Percentiles rank a stretch among this genome's conserved stretches.
phyloP scores from a whole-genome alignment of 352 stramenopile genomes.

The Phytophthora sansomeana region DNA sequence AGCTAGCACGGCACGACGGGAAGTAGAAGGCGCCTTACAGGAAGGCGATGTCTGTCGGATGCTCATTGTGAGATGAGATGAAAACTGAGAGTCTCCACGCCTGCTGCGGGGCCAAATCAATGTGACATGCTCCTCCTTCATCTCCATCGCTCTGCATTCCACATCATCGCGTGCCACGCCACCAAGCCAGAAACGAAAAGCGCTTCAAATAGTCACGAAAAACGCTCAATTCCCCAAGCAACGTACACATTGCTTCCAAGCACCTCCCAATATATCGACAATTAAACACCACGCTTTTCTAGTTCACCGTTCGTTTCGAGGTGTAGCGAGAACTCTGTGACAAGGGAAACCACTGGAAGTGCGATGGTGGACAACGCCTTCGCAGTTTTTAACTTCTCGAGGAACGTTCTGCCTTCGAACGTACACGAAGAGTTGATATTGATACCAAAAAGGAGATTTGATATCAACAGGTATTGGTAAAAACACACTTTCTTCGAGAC shows the following conservation, averaged over 20 bases:
- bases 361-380: constrained; percentile 14
- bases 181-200: constrained; percentile 22
- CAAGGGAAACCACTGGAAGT: constrained; percentile 6
- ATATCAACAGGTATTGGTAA: too few species aligned
- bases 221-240: constrained; percentile 6
- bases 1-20: constrained; percentile 22
- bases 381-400: constrained; percentile 2
- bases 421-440: neutral
- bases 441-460: too few species aligned
- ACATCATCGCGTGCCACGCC: constrained; percentile 22
- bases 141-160: neutral
- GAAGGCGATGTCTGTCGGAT: constrained; percentile 13
- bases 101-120: neutral
- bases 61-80: constrained; percentile 40
- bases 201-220: constrained; percentile 19
- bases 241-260: constrained; percentile 2
- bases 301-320: constrained; percentile 11
- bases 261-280: neutral
- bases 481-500: too few species aligned
- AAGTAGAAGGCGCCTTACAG: constrained; percentile 5
- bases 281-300: constrained; percentile 2
- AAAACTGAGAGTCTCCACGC: constrained; percentile 28
- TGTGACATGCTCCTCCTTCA: neutral
- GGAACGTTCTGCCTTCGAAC: constrained; percentile 19
- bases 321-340: neutral